phyloP scores from a whole-genome alignment of 1,284 basidiomycete species.

The Ceratobasidium sp. region DNA sequence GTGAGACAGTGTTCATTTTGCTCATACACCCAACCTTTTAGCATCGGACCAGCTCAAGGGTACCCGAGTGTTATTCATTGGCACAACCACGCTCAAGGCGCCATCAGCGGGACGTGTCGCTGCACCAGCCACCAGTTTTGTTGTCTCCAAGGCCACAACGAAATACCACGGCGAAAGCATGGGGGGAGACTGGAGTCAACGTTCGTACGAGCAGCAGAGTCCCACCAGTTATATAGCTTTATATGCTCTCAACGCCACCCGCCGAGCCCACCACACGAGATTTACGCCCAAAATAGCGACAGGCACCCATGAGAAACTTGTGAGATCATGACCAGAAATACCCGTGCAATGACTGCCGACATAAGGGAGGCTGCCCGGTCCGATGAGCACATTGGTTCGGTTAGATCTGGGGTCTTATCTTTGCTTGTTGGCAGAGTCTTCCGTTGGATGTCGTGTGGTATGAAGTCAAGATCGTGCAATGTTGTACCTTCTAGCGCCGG shows the following conservation, averaged over 20 bases:
- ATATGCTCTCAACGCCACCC: not conserved
- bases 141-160: not conserved
- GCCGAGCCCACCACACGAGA: not conserved
- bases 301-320: not conserved
- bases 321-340: not conserved
- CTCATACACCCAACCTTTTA: slow-evolving; percentile 24
- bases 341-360: not conserved
- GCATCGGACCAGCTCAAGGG: slow-evolving; percentile 38
- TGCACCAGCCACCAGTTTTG: not conserved
- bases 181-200: not conserved
- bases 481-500: too few species aligned
- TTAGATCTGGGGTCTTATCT: not conserved
- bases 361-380: not conserved
- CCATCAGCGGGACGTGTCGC: slow-evolving; percentile 30
- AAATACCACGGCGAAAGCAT: slow-evolving; percentile 4
- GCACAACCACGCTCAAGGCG: slow-evolving; percentile 16
- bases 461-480: not conserved
- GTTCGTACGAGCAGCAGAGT: not conserved
- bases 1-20: slow-evolving; percentile 41
- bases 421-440: not conserved
- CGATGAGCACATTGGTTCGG: not conserved
- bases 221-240: not conserved
- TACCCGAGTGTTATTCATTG: slow-evolving; percentile 37
- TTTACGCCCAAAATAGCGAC: not conserved
- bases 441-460: not conserved